A percentile compares a stretch with the other conserved stretches of the same genome.
Evolutionary conservation across 257 asterid genomes (phyloP).

Genomic region (Plantago elongata): DNA sequence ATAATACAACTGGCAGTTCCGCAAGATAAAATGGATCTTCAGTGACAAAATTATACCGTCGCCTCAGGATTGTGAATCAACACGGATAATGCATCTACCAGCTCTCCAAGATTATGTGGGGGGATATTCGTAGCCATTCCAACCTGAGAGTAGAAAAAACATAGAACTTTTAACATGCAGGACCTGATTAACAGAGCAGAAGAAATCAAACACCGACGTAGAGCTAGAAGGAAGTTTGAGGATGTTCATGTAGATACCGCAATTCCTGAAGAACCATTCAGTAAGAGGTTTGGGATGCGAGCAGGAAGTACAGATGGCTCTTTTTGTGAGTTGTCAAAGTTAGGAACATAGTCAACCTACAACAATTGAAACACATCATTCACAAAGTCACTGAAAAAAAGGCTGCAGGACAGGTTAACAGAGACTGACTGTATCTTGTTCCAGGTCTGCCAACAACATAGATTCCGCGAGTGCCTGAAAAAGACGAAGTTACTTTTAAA

Average conservation of each 20-base stretch:
- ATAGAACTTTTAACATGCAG: conserved; percentile 4
- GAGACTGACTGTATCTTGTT: conserved; percentile 73
- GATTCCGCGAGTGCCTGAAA: conserved; percentile 92
- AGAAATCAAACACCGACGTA: not conserved
- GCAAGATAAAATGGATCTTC: conserved; percentile 17
- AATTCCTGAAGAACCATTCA: conserved; percentile 97
- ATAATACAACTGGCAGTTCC: not conserved
- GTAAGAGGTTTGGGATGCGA: conserved; percentile 74
- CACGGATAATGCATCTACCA: conserved; percentile 85
- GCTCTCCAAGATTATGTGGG: conserved; percentile 98
- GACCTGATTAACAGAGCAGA: conserved; percentile 8
- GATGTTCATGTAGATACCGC: conserved; percentile 54
- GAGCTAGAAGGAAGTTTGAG: conserved; percentile 6
- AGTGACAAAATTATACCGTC: conserved; percentile 52
- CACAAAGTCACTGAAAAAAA: conserved; percentile 19
- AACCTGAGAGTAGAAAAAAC: conserved; percentile 48
- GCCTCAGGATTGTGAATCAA: conserved; percentile 95
- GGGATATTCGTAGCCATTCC: conserved; percentile 99
- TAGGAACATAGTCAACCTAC: conserved; percentile 96
- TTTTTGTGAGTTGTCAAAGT: conserved; percentile 91
- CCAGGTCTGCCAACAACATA: conserved; percentile 87
- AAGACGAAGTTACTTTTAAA: conserved; percentile 15
- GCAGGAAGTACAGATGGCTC: conserved; percentile 99
- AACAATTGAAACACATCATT: conserved; percentile 19
- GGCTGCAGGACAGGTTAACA: conserved; percentile 10